Evolutionary conservation across 2,329 filamentous ascomycete species (phyloP), one percentile per base, ranked within the genome.

Genomic region (Colletotrichum godetiae): DNA sequence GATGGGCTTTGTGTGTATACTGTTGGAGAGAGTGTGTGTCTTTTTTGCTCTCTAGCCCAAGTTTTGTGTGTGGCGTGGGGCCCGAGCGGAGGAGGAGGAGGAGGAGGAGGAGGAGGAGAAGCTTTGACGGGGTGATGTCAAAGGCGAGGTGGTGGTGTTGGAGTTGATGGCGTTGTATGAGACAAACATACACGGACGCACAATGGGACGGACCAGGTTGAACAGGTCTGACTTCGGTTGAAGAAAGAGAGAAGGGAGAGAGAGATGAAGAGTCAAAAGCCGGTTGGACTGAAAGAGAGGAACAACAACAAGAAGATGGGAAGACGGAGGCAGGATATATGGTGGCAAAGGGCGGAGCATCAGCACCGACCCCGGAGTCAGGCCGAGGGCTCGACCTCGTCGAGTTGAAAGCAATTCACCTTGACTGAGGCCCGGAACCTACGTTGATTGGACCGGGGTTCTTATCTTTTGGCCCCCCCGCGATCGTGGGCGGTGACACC

Each of bases 401-500:
- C 55, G 49, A 71, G 61, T 70, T 55, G 55, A 49, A 29, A 58
- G 35, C 61, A 56, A n/a, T 27, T 55, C 68, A 68, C 67, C 35
- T 37, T 49, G 46, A 64, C 55, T 57, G 33, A 49, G 65, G 1
- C 65, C 67, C 55, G 42, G 65, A 31, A 64, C 35, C 46, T 35
- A 56, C 31, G 49, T 29, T 53, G 46, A 35, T 29, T 37, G 13
- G 49, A 62, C 63, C 37, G 56, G 70, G 70, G 70, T 73, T 67
- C 42, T 73, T 73, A 73, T 73, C 70, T 73, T 15, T 65, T 60
- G 42, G 49, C 60, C 24, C 67, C 67, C 70, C 70, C 70, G 67
- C 70, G 70, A 73, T 73, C 67, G 61, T 60, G 70, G 53, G 67
- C 70, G 70, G 70, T 73, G 67, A 65, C 70, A 65, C 70, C 70